Base-by-base conservation (phyloP, 352 stramenopile species). In the Pythium rishiriense region DNA sequence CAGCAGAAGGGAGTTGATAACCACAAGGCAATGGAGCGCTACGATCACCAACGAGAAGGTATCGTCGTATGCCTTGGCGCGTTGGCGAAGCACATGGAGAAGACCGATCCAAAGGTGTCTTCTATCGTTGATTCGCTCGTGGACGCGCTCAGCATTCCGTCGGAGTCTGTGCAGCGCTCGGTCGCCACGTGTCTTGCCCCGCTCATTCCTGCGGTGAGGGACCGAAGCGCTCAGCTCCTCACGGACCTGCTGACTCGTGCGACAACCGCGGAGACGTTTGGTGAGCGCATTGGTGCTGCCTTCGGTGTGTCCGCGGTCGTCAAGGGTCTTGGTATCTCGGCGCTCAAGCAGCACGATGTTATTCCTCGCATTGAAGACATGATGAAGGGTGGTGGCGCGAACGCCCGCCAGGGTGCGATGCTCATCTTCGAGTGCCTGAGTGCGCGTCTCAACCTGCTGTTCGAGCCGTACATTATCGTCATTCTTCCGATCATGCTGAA, bases 401-500 rank as follows among this genome's bases (percentile, higher is more conserved):
- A 91, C 45, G 88, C 82, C 15, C 93, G 94, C 35, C 85, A 98
- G 74, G 96, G 96, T 24, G 84, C 92, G 28, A 91, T 99, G 68
- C 97, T 99, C 68, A 93, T 97, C 35, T 98, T 99, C 54, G 97
- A 99, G 76, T 97, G 97, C 29, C 76, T 99, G 43, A 99, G 96
- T 66, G 81, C 93, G 49, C 85, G 92, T 9, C 84, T 99, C 0
- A 97, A 96, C 21, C 87, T 99, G 54, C 87, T 99, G 22, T 99
- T 99, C 68, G 98, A 99, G 65, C 87, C 87, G 29, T 96, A 96
- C 66, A 93, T 99, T 45, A 99, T 99, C 51, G 92, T 98, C 10
- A 97, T 99, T n/a, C 74, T 99, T 21, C 97, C 97, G 14, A 90
- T 98, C 45, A 88, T 99, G 69, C 88, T 99, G 41, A 98, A 98